Conservation (phyloP, 2,329 filamentous ascomycete genomes). For the Fusarium graminum region DNA sequence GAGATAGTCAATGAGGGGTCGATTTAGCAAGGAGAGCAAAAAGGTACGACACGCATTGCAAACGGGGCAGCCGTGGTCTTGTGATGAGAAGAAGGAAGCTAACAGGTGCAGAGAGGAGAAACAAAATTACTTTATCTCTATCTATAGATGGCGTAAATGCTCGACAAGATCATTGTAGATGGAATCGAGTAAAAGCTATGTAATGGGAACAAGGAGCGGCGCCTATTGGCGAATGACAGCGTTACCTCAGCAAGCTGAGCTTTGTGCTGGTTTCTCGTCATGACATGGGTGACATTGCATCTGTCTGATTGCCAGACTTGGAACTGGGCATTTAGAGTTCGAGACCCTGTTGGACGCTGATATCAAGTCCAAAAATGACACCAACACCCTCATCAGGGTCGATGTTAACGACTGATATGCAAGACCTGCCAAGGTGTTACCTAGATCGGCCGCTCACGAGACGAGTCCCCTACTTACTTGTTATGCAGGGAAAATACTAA, state of each 20-base stretch:
- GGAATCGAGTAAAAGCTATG: constrained; percentile 51
- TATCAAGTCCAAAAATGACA: neutral
- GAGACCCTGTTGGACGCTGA: constrained; percentile 2
- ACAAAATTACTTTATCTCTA: constrained; percentile 19
- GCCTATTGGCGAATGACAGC: constrained; percentile 47
- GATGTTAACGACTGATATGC: constrained; percentile 27
- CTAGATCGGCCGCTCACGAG: constrained; percentile 29
- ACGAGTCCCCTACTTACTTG: constrained; percentile 19
- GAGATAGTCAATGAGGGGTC: constrained; percentile 36
- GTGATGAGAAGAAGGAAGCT: constrained; percentile 40
- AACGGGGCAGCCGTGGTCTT: constrained; percentile 47
- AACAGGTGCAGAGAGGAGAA: constrained; percentile 37
- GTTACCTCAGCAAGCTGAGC: constrained; percentile 38
- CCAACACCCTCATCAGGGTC: constrained; percentile 16
- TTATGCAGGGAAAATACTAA: constrained; percentile 33
- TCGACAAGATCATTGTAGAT: constrained; percentile 38
- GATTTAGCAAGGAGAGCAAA: constrained; percentile 35
- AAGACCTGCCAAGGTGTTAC: constrained; percentile 28
- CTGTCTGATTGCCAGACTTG: constrained; percentile 8
- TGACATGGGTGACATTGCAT: constrained; percentile 41
- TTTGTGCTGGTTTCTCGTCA: constrained; percentile 16
- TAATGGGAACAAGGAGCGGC: constrained; percentile 46
- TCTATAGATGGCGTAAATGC: constrained; percentile 4
- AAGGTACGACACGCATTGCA: constrained; percentile 23
- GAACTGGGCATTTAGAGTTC: constrained; percentile 1